Evolutionary conservation across 108 stramenopile species (phyloP).

Genomic region (Craspedostauros australis): DNA sequence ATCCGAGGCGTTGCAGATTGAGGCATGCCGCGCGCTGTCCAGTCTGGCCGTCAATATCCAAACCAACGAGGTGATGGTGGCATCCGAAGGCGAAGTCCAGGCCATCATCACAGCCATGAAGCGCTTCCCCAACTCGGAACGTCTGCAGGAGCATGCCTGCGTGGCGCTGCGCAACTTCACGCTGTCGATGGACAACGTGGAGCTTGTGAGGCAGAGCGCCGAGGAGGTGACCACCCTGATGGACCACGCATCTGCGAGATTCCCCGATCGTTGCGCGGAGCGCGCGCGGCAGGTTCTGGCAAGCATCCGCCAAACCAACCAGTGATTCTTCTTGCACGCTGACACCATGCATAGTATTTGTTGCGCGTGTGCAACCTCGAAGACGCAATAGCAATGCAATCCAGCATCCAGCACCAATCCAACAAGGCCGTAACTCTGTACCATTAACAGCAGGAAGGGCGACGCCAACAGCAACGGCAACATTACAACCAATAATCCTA

Average conservation of each 20-base stretch:
- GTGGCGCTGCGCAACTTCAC: conserved; percentile 32
- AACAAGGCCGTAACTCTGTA: too few species aligned
- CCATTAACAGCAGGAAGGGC: too few species aligned
- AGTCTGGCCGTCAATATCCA: conserved; percentile 25
- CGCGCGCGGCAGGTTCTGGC: conserved; percentile 24
- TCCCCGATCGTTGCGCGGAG: conserved; percentile 17
- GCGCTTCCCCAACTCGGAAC: conserved; percentile 21
- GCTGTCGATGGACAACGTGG: conserved; percentile 25
- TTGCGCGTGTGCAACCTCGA: too few species aligned
- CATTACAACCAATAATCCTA: too few species aligned
- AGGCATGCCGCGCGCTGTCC: conserved; percentile 32
- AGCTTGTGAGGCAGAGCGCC: conserved; percentile 7
- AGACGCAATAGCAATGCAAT: too few species aligned
- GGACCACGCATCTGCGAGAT: conserved; percentile 13
- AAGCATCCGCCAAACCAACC: conserved; percentile 1
- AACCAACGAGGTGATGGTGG: conserved; percentile 33
- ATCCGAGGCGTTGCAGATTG: conserved; percentile 20
- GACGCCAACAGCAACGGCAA: too few species aligned
- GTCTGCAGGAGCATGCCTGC: conserved; percentile 32
- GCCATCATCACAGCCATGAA: conserved; percentile 39
- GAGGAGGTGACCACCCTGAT: conserved; percentile 16
- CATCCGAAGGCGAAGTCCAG: conserved; percentile 20
- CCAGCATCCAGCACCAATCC: too few species aligned
- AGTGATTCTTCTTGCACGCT: too few species aligned
- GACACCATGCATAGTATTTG: too few species aligned